Evolutionary conservation across 805 yeast genomes (phyloP).

Genomic region (Yarrowia deformans): DNA sequence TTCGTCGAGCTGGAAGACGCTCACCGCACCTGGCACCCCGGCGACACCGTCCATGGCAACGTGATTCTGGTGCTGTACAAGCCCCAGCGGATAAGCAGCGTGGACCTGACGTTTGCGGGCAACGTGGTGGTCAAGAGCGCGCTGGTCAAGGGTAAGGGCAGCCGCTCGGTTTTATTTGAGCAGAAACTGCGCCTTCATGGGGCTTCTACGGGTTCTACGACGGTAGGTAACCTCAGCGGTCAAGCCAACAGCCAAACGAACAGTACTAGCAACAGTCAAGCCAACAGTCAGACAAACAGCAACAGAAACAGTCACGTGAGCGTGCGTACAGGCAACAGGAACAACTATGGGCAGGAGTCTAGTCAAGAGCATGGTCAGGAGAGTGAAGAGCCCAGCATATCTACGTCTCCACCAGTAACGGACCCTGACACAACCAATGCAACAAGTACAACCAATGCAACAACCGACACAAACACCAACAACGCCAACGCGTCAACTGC

Average conservation of each 20-base stretch:
- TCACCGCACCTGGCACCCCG: conserved; percentile 79
- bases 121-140: conserved; percentile 47
- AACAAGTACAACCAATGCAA: background rate
- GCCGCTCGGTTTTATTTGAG: conserved; percentile 47
- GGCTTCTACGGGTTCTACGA: background rate
- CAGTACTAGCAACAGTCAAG: background rate
- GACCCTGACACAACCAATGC: background rate
- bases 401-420: conserved; percentile 1
- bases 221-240: no score
- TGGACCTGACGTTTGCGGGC: conserved; percentile 47
- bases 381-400: background rate
- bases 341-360: background rate
- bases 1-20: conserved; percentile 76
- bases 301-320: background rate
- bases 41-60: conserved; percentile 59
- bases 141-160: conserved; percentile 48
- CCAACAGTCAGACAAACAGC: background rate
- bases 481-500: no score
- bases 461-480: background rate
- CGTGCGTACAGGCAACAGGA: background rate
- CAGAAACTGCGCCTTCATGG: conserved; percentile 41
- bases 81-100: conserved; percentile 43
- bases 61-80: conserved; percentile 49
- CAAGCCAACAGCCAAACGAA: no score
- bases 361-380: no score